Percentiles rank a stretch among this genome's conserved stretches.
These are phyloP conservation scores for Cotoneaster glaucophyllus DNA, from an alignment of 306 rosid genomes.

Conservation along the genomic window DNA sequence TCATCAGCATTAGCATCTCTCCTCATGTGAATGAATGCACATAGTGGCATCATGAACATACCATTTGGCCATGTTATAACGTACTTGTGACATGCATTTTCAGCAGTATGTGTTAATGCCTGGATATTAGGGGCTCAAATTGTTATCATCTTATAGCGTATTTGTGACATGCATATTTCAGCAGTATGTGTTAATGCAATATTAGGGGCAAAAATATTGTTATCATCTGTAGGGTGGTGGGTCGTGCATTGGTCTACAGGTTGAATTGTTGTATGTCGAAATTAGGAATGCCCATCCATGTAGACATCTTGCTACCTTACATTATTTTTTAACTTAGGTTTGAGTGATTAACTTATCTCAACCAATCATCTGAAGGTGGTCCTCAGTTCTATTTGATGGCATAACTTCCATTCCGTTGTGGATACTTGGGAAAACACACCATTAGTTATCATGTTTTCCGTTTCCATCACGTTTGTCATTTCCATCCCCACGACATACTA, in stretches of 20 bases:
- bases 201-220: slow-evolving; percentile 34
- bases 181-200: slow-evolving; percentile 43
- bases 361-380: slow-evolving; percentile 34
- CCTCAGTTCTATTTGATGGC: slow-evolving; percentile 34
- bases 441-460: slow-evolving; percentile 24
- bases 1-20: slow-evolving; percentile 87
- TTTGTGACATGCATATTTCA: slow-evolving; percentile 71
- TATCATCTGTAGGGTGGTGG: slow-evolving; percentile 54
- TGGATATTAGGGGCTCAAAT: slow-evolving; percentile 44
- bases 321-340: slow-evolving; percentile 21
- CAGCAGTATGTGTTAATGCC: slow-evolving; percentile 43
- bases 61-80: slow-evolving; percentile 65
- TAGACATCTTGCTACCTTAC: slow-evolving; percentile 23
- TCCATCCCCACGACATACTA: slow-evolving; percentile 31
- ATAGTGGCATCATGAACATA: slow-evolving; percentile 81
- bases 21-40: slow-evolving; percentile 78
- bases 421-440: slow-evolving; percentile 25
- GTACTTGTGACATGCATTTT: slow-evolving; percentile 66
- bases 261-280: slow-evolving; percentile 40
- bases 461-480: slow-evolving; percentile 35
- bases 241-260: slow-evolving; percentile 55
- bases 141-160: slow-evolving; percentile 35
- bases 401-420: slow-evolving; percentile 24
- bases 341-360: slow-evolving; percentile 21
- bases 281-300: slow-evolving; percentile 46